Conservation (phyloP, 2,329 filamentous ascomycete genomes). For the Trichoderma asperellum region DNA sequence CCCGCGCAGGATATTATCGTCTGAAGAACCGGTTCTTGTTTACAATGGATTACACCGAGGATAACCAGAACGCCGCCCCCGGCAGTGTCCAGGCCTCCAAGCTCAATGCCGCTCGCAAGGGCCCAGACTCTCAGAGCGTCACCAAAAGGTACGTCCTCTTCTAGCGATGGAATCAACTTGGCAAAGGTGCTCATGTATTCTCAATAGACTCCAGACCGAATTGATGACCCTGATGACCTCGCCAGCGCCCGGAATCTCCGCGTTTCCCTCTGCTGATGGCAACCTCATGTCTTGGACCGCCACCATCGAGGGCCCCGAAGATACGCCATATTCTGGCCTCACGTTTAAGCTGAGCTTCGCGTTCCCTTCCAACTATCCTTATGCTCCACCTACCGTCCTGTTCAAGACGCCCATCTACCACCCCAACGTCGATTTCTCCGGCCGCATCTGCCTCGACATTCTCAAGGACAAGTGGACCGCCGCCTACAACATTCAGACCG, state of each 20-base stretch:
- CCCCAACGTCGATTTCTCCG: conserved; percentile 96
- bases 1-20: not conserved
- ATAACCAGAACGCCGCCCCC: conserved; percentile 70
- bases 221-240: conserved; percentile 99
- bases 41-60: conserved; percentile 50
- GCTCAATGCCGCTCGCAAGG: conserved; percentile 59
- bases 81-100: conserved; percentile 66
- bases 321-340: conserved; percentile 87
- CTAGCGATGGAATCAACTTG: not conserved
- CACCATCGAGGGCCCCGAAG: conserved; percentile 87
- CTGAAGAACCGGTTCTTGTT: conserved; percentile 4
- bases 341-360: conserved; percentile 90
- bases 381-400: conserved; percentile 84
- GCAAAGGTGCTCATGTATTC: not conserved
- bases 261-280: conserved; percentile 87
- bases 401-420: conserved; percentile 99
- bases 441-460: conserved; percentile 95
- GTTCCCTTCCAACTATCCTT: conserved; percentile 93
- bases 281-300: conserved; percentile 92
- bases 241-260: conserved; percentile 88
- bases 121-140: conserved; percentile 71
- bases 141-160: conserved; percentile 67
- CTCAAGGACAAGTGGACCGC: conserved; percentile 99
- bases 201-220: conserved; percentile 83
- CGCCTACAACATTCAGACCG: conserved; percentile 93